phyloP scores from a whole-genome alignment of 148 eudicot species.

The Diospyros lotus region DNA sequence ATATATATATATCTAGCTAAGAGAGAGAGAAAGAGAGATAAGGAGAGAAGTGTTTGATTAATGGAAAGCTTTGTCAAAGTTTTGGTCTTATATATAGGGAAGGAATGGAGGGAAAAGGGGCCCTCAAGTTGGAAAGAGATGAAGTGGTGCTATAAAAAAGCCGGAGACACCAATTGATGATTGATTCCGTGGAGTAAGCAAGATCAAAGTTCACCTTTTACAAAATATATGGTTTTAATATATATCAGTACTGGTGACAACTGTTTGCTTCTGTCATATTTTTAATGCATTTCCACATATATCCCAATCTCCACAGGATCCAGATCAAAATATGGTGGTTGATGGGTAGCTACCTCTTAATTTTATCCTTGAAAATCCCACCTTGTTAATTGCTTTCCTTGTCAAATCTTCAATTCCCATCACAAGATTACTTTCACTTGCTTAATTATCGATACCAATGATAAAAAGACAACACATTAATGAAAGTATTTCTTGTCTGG shows the following conservation, averaged over 20 bases:
- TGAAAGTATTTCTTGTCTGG: too few species aligned
- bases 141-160: slow-evolving; percentile 13
- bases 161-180: slow-evolving; percentile 39
- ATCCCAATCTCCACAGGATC: slow-evolving; percentile 37
- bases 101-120: slow-evolving; percentile 15
- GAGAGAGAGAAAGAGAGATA: not conserved
- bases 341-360: slow-evolving; percentile 29
- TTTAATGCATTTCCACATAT: slow-evolving; percentile 17
- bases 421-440: not conserved
- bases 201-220: slow-evolving; percentile 54
- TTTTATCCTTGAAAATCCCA: not conserved
- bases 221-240: slow-evolving; percentile 15
- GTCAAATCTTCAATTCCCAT: too few species aligned
- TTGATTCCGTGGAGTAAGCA: slow-evolving; percentile 46
- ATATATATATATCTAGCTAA: too few species aligned
- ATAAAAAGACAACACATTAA: too few species aligned
- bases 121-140: slow-evolving; percentile 17
- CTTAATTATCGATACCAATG: not conserved
- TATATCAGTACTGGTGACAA: slow-evolving; percentile 48
- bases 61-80: slow-evolving; percentile 23
- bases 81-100: slow-evolving; percentile 25
- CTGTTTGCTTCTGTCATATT: slow-evolving; percentile 52
- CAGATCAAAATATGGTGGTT: slow-evolving; percentile 68
- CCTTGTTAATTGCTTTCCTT: not conserved
- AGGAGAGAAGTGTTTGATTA: slow-evolving; percentile 10